phyloP scores from a whole-genome alignment of 768 basidiomycete genomes.

The Udeniomyces megalosporus region DNA sequence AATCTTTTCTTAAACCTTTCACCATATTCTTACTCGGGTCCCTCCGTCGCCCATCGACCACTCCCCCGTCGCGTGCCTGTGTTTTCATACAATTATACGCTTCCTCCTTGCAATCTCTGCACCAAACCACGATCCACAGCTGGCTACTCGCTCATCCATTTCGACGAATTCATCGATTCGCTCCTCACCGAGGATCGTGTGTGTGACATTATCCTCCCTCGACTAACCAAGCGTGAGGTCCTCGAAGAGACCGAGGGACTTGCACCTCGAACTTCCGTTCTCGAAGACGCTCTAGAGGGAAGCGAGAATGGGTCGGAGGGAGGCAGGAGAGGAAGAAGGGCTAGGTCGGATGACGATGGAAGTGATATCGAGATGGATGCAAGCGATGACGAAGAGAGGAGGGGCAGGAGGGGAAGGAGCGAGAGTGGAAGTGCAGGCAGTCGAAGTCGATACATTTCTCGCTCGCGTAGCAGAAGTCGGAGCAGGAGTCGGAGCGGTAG shows the following conservation, averaged over 20 bases:
- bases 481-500: not conserved
- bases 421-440: not conserved
- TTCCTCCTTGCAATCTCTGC: not conserved
- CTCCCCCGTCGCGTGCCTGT: too few species aligned
- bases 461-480: too few species aligned
- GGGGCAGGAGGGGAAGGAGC: not conserved
- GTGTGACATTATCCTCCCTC: constrained; percentile 89
- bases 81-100: not conserved
- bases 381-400: not conserved
- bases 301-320: not conserved
- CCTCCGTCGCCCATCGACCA: too few species aligned
- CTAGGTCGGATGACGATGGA: not conserved
- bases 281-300: constrained; percentile 30
- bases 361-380: constrained; percentile 6
- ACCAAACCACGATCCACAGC: too few species aligned
- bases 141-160: constrained; percentile 68
- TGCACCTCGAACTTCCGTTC: constrained; percentile 61
- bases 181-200: constrained; percentile 77
- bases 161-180: constrained; percentile 81
- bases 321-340: not conserved
- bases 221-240: constrained; percentile 64
- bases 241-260: constrained; percentile 87
- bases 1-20: too few species aligned
- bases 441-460: too few species aligned
- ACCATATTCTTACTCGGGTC: too few species aligned